Percentiles rank a stretch among this genome's conserved stretches.
Evolutionary conservation across 2,329 filamentous ascomycete species (phyloP).

Genomic region (Pseudogymnoascus sp.): DNA sequence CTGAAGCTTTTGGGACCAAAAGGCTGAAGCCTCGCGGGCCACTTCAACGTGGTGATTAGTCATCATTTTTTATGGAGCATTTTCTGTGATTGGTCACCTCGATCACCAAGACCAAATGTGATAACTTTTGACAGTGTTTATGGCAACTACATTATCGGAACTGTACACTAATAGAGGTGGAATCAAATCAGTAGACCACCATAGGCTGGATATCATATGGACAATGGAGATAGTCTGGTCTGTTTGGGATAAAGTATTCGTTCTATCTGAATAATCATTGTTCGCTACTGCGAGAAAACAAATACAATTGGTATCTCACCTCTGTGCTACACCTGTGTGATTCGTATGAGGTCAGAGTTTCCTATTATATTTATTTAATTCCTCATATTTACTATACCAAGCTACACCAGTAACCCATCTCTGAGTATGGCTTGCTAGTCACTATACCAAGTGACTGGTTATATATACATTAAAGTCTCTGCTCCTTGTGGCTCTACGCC

Average conservation of each 20-base stretch:
- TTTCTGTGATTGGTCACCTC: background rate
- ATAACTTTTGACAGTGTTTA: background rate
- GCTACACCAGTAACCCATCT: no score
- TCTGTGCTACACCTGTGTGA: no score
- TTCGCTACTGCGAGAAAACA: background rate
- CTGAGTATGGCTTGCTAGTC: no score
- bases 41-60: constrained; percentile 2
- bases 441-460: no score
- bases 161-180: background rate
- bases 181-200: background rate
- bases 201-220: background rate
- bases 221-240: background rate
- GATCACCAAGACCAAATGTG: background rate
- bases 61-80: background rate
- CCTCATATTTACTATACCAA: no score
- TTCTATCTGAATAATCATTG: no score
- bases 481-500: no score
- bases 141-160: background rate
- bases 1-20: constrained; percentile 6
- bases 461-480: no score
- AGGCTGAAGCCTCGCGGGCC: constrained; percentile 7
- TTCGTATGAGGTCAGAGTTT: no score
- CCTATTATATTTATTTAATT: no score
- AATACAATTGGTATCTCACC: background rate
- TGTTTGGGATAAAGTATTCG: background rate